A percentile compares a stretch with the other conserved stretches of the same genome.
Conservation (phyloP, 2,329 filamentous ascomycete species). For the Colletotrichum higginsianum region DNA sequence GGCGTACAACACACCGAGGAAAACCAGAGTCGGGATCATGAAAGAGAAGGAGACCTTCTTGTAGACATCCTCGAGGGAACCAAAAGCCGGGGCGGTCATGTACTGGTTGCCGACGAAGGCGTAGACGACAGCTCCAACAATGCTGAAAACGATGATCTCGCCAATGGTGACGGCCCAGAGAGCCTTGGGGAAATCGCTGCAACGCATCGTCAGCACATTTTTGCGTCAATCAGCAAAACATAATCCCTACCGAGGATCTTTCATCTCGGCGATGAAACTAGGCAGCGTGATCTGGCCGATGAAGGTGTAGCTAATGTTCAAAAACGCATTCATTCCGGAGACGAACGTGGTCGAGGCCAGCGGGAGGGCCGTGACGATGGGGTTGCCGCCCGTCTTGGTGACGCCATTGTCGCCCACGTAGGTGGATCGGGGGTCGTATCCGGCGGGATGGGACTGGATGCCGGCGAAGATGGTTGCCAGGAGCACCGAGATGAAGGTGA, state of each 20-base stretch:
- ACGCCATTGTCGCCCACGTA: slow-evolving; percentile 51
- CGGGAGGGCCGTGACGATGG: slow-evolving; percentile 78
- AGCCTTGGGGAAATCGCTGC: slow-evolving; percentile 89
- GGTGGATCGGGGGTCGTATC: slow-evolving; percentile 68
- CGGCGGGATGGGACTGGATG: slow-evolving; percentile 80
- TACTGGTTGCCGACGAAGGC: slow-evolving; percentile 92
- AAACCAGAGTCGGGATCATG: slow-evolving; percentile 96
- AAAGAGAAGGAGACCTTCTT: slow-evolving; percentile 94
- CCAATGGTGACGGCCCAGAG: slow-evolving; percentile 92
- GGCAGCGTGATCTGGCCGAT: slow-evolving; percentile 96
- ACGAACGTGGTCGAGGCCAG: slow-evolving; percentile 82
- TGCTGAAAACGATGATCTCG: slow-evolving; percentile 87
- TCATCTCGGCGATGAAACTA: slow-evolving; percentile 97
- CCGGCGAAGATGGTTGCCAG: slow-evolving; percentile 87
- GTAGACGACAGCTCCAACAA: slow-evolving; percentile 87
- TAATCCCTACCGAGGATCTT: slow-evolving; percentile 63
- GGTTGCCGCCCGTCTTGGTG: slow-evolving; percentile 66
- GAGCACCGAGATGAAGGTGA: slow-evolving; percentile 91
- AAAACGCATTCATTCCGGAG: slow-evolving; percentile 85
- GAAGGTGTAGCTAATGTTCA: slow-evolving; percentile 97
- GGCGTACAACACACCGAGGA: slow-evolving; percentile 91
- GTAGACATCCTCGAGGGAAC: slow-evolving; percentile 82
- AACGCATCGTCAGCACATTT: slow-evolving; percentile 15
- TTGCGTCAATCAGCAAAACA: neutral
- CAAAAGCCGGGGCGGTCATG: slow-evolving; percentile 89